Percentiles rank a stretch among this genome's conserved stretches.
Conservation (phyloP, 2,329 filamentous ascomycete genomes). For the Teratosphaeriaceae sp. region DNA sequence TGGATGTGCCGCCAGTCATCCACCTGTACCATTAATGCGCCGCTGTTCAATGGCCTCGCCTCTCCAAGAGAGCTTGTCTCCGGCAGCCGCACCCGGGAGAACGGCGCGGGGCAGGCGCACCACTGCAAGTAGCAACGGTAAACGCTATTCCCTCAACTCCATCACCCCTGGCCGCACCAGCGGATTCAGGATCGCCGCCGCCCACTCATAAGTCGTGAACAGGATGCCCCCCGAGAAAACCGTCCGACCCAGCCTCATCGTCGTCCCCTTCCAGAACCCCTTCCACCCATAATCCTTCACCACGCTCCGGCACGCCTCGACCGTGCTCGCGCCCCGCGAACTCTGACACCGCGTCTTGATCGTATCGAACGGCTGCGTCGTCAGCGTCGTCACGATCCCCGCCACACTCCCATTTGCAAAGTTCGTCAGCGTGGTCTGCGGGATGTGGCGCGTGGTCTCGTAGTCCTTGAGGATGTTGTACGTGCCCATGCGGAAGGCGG, state of each 20-base stretch:
- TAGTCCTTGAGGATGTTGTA: slow-evolving; percentile 60
- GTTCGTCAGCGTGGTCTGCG: slow-evolving; percentile 47
- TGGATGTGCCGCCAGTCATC: too few relatives aligned
- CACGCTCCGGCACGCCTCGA: slow-evolving; percentile 51
- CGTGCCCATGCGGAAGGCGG: slow-evolving; percentile 54
- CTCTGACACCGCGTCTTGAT: slow-evolving; percentile 59
- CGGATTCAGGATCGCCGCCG: slow-evolving; percentile 7
- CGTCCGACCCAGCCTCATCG: slow-evolving; percentile 59
- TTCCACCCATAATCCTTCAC: slow-evolving; percentile 51
- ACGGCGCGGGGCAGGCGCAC: not conserved
- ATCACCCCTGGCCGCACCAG: slow-evolving; percentile 2
- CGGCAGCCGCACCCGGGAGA: too few relatives aligned
- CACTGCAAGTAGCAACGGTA: not conserved
- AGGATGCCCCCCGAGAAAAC: slow-evolving; percentile 61
- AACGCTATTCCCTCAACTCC: not conserved
- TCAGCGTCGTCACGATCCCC: slow-evolving; percentile 53
- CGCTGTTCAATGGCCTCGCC: too few relatives aligned
- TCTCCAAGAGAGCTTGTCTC: too few relatives aligned
- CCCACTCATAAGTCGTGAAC: slow-evolving; percentile 53
- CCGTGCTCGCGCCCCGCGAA: slow-evolving; percentile 50
- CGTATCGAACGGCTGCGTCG: slow-evolving; percentile 56
- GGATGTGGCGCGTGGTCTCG: slow-evolving; percentile 41
- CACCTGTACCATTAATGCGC: too few relatives aligned
- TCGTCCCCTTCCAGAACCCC: slow-evolving; percentile 61
- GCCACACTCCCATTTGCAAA: slow-evolving; percentile 58